Base-by-base conservation (phyloP, 192 early-diverging fungal species). In the Coemansia interrupta region DNA sequence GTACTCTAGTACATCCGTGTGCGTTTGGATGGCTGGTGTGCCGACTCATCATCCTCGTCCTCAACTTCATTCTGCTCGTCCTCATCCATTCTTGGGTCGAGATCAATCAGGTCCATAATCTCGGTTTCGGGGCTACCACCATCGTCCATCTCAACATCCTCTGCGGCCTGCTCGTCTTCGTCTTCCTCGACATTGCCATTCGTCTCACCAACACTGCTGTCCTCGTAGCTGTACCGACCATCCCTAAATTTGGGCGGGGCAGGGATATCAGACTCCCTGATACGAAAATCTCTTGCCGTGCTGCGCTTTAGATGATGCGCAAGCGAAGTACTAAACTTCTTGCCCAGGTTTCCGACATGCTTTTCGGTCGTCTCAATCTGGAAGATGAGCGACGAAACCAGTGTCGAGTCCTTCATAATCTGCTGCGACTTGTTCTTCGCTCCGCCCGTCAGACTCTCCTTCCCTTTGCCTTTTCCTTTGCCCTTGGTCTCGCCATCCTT, bases 351-450 rank as follows among this genome's bases (percentile, higher is more conserved):
- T 40, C 89, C 85, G 19, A 90, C 74, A 56, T 84, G 83, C 26
- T 86, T 83, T 53, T 93, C 91, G 47, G 87, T 88, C 57, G 88
- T 81, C 67, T 93, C 91, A 12, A 89, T 84, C 36, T 81, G 72
- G 58, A 82, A 93, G 23, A 93, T 85, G 48, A 91, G 54, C 14
- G 65, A 71, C 0, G 91, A 90, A 5, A 93, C 85, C 23, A 90
- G 63, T 49, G 85, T 83, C 23, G 89, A 87, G 64, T 90, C 89
- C 7, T 88, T 80, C 50, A 83, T 42, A 10, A 91, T 81, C 54
- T 84, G 82, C 14, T 82, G 73, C 68, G 83, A 79, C 15, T 20
- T 44, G 26, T 32, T 41, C 10, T 30, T 58, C 38, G 26, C 23
- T 6, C 18, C 19, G 17, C 29, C 28, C 28, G 47, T 26, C 54